Evolutionary conservation across 1,284 basidiomycete species (phyloP).

Genomic region (Apiotrichum montevideense): DNA sequence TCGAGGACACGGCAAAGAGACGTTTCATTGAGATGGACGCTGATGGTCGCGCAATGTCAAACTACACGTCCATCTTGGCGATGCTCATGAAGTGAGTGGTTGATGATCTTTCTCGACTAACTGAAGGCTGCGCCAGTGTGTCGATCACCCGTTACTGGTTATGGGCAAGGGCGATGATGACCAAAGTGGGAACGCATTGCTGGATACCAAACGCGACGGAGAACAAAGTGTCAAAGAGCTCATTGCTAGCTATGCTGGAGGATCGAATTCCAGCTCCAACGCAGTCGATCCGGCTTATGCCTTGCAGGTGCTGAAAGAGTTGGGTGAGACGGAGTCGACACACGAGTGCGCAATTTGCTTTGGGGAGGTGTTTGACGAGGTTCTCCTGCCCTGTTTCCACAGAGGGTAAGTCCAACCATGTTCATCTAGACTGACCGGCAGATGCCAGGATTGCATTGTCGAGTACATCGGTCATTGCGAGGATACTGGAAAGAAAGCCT

Average conservation of each 20-base stretch:
- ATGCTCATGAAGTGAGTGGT: constrained; percentile 73
- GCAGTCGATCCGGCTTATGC: constrained; percentile 52
- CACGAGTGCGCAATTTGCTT: constrained; percentile 73
- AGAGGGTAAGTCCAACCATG: constrained; percentile 54
- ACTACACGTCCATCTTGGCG: constrained; percentile 82
- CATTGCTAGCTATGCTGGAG: constrained; percentile 58
- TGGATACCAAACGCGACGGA: constrained; percentile 48
- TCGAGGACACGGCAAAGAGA: constrained; percentile 43
- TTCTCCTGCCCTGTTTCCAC: constrained; percentile 72
- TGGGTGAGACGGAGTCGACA: constrained; percentile 47
- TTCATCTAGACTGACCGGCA: constrained; percentile 15
- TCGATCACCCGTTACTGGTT: constrained; percentile 75
- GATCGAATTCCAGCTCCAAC: constrained; percentile 36
- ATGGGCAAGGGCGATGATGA: constrained; percentile 50
- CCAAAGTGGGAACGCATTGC: constrained; percentile 47
- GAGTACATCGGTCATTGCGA: constrained; percentile 44
- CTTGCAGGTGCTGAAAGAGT: constrained; percentile 59
- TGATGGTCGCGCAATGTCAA: constrained; percentile 70
- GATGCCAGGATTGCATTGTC: constrained; percentile 47
- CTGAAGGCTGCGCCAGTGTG: constrained; percentile 70
- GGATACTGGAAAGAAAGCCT: constrained; percentile 39
- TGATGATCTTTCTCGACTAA: not conserved
- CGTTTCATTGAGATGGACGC: constrained; percentile 67
- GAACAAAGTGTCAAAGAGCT: constrained; percentile 57
- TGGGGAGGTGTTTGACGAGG: constrained; percentile 51